Base-by-base conservation (phyloP, 345 rosid genomes). In the Hypericum perforatum region DNA sequence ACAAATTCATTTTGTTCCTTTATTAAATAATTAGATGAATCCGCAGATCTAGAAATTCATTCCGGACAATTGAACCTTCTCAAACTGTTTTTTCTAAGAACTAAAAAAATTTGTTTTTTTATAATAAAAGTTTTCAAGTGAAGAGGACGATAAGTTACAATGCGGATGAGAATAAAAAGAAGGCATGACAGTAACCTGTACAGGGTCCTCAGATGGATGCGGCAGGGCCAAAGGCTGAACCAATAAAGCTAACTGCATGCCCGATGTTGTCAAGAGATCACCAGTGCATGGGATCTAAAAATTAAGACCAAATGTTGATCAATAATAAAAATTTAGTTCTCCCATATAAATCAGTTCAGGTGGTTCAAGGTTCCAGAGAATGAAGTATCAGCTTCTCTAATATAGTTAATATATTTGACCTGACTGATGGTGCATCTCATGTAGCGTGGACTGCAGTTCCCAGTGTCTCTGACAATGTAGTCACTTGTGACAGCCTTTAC, bases 381-480 rank as follows among this genome's bases (percentile, higher is more conserved):
- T 43, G 42, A 22, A 45, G 43, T 39, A 45, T 46, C 38, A 37
- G 52, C 37, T 59, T 52, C 56, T 4, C 44, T 52, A 69, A 63
- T 1, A 1, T 22, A 1, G 32, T 22, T 22, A 60, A 49, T 62
- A 45, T 44, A 49, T 12, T 49, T 52, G 43, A 92, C 99, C 97
- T 89, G 99, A 74, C 78, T 86, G 69, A 92, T 84, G 42, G 99
- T 89, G 68, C 95, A 92, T 76, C 99, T 82, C 91, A 92, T 84
- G 79, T 78, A 82, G 61, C 97, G 99, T 39, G 99, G 99, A 76
- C 99, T 92, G 66, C 95, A 89, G 67, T 92, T 92, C 58, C 97
- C 96, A 0, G 85, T 82, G 74, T 92, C 99, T 67, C 76, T 70
- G 51, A 68, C 89, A 45, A 89, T 84, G 74, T 78, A 92, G 62